phyloP scores from a whole-genome alignment of 2,329 filamentous ascomycete species.

The Talaromyces rugulosus region DNA sequence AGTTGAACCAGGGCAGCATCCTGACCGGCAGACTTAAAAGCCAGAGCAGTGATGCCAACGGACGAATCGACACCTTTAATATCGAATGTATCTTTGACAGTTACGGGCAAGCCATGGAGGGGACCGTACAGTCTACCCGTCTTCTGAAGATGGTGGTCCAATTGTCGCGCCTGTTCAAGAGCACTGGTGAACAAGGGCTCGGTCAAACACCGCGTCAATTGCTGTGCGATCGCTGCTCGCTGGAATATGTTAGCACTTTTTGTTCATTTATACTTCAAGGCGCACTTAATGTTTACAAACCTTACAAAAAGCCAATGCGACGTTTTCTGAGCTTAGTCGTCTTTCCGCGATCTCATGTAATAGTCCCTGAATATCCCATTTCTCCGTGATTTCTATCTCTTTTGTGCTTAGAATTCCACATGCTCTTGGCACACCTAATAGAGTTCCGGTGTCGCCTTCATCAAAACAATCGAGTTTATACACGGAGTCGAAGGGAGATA shows the following conservation, averaged over 20 bases:
- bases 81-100: constrained; percentile 46
- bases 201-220: constrained; percentile 46
- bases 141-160: constrained; percentile 43
- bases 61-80: constrained; percentile 50
- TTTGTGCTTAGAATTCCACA: constrained; percentile 49
- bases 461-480: constrained; percentile 28
- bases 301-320: constrained; percentile 54
- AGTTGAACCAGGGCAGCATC: constrained; percentile 7
- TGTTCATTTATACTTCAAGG: neutral
- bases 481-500: constrained; percentile 33
- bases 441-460: constrained; percentile 24
- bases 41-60: constrained; percentile 45
- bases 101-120: constrained; percentile 59
- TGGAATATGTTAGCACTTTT: constrained; percentile 12
- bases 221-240: constrained; percentile 37
- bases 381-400: constrained; percentile 55
- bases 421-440: constrained; percentile 48
- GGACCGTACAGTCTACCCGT: constrained; percentile 49
- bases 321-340: constrained; percentile 39
- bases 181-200: constrained; percentile 52
- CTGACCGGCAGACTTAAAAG: constrained; percentile 3
- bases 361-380: constrained; percentile 43
- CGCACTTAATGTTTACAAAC: constrained; percentile 15
- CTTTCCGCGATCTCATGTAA: constrained; percentile 30
- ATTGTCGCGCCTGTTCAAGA: constrained; percentile 42